Percentiles rank a stretch among this genome's conserved stretches.
Evolutionary conservation across 2,329 filamentous ascomycete genomes (phyloP).

Genomic region (Verticillium zaregamsianum): DNA sequence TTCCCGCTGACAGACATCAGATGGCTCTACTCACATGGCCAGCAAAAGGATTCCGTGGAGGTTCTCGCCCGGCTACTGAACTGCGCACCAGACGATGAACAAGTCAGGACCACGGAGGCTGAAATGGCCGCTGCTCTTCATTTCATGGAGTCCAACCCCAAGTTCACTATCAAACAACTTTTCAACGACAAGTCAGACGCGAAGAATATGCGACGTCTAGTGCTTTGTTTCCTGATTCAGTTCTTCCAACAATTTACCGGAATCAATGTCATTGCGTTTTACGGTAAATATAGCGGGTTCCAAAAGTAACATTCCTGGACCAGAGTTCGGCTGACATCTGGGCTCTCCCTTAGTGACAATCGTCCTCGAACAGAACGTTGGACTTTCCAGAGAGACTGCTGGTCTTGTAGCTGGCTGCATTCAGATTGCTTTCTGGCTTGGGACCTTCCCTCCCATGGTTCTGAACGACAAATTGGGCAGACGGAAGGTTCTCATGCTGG

Average conservation of each 20-base stretch:
- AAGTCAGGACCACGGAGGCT: background rate
- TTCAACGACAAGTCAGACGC: background rate
- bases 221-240: background rate
- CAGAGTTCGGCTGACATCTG: too few relatives aligned
- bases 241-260: slow-evolving; percentile 1
- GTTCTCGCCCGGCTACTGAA: background rate
- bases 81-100: background rate
- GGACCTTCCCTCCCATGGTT: background rate
- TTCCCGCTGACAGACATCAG: background rate
- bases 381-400: background rate
- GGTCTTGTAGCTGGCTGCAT: background rate
- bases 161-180: background rate
- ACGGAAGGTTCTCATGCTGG: background rate
- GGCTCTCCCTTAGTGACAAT: background rate
- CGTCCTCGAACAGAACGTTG: background rate
- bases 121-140: background rate
- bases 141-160: background rate
- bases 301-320: background rate
- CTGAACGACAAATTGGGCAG: background rate
- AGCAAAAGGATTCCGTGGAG: background rate
- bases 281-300: background rate
- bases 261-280: background rate
- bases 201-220: background rate
- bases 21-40: background rate
- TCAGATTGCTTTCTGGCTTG: background rate